Evolutionary conservation across 2,329 filamentous ascomycete species (phyloP).

Genomic region (Sarocladium strictum): DNA sequence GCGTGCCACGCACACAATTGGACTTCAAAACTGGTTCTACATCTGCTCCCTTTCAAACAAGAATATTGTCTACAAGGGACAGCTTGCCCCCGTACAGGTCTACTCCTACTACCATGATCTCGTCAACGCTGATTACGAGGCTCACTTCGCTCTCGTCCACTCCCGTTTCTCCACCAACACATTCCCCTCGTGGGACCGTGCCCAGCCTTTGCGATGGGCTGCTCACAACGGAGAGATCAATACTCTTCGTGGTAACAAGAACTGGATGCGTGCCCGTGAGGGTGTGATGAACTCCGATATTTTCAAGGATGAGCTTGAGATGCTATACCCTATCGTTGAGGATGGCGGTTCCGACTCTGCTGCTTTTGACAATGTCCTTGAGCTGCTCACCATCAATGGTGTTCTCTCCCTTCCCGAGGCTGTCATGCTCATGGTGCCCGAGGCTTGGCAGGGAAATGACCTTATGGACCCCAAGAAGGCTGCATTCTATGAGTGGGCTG

Average conservation of each 20-base stretch:
- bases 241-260: conserved; percentile 95
- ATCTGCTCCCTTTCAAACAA: conserved; percentile 94
- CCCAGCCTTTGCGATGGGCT: conserved; percentile 91
- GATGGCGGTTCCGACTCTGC: conserved; percentile 95
- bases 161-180: conserved; percentile 98
- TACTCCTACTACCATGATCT: conserved; percentile 98
- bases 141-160: conserved; percentile 93
- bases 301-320: conserved; percentile 87
- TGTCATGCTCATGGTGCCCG: conserved; percentile 97
- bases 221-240: conserved; percentile 99
- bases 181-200: conserved; percentile 96
- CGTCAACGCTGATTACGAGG: conserved; percentile 94
- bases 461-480: conserved; percentile 92
- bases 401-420: conserved; percentile 92
- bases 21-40: conserved; percentile 98
- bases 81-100: conserved; percentile 88
- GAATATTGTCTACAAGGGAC: conserved; percentile 99
- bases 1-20: conserved; percentile 88
- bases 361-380: conserved; percentile 94
- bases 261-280: conserved; percentile 98
- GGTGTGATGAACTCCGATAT: conserved; percentile 89
- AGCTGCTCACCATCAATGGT: conserved; percentile 90
- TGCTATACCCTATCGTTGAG: conserved; percentile 89
- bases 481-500: conserved; percentile 97
- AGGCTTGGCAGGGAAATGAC: conserved; percentile 93